These are phyloP conservation scores for Leishmania aethiopica DNA, from an alignment of 208 protist species.

Conservation along the genomic window DNA sequence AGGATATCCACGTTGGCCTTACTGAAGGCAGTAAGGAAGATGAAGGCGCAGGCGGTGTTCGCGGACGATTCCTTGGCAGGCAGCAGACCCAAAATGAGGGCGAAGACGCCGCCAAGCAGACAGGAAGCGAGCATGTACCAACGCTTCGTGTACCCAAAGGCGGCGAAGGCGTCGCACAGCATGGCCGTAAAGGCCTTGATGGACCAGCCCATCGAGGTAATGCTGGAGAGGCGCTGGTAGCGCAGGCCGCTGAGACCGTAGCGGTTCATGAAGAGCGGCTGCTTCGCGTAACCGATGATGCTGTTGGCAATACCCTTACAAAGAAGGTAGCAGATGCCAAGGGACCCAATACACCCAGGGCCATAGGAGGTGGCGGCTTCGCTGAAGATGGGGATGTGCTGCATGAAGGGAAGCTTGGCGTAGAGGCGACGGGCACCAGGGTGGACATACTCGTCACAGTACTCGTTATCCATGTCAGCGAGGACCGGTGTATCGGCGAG, in stretches of 20 bases:
- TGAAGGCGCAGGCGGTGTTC: constrained; percentile 41
- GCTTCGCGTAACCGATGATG: constrained; percentile 37
- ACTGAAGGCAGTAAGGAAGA: constrained; percentile 54
- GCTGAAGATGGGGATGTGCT: constrained; percentile 47
- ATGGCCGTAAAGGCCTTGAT: constrained; percentile 70
- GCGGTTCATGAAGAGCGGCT: constrained; percentile 54
- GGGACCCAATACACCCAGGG: constrained; percentile 27
- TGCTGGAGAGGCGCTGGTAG: constrained; percentile 55
- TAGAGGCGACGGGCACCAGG: constrained; percentile 42
- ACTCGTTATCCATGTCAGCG: constrained; percentile 20
- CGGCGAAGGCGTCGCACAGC: constrained; percentile 59
- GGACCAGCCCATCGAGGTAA: constrained; percentile 59
- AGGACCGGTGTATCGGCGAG: neutral
- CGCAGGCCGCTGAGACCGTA: constrained; percentile 40
- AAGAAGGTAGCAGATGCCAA: constrained; percentile 56
- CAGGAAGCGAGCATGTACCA: constrained; percentile 63
- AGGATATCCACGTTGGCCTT: constrained; percentile 77
- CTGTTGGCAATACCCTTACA: constrained; percentile 58
- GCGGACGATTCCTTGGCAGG: constrained; percentile 43
- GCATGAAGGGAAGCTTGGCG: constrained; percentile 19
- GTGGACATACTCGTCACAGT: constrained; percentile 37
- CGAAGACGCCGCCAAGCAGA: constrained; percentile 42
- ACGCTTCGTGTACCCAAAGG: constrained; percentile 76
- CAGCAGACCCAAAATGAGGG: constrained; percentile 45
- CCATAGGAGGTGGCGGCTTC: constrained; percentile 43